phyloP scores from a whole-genome alignment of 192 early-diverging fungal genomes.

The Coemansia umbellata region DNA sequence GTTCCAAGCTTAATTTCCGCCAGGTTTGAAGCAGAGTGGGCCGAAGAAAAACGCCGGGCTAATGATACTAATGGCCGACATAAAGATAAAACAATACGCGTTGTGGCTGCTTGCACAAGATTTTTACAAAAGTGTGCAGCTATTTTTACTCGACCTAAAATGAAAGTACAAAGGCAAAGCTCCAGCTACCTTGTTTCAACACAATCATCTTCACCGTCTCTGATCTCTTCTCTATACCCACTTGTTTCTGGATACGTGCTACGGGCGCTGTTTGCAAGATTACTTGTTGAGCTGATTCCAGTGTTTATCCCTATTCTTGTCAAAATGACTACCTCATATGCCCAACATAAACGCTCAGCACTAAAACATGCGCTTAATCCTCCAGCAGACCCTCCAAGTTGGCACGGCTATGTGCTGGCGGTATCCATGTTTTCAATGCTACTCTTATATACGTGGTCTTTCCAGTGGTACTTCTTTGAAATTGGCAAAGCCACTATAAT shows the following conservation, averaged over 20 bases:
- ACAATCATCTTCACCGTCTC: neutral
- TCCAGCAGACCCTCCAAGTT: conserved; percentile 17
- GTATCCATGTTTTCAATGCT: conserved; percentile 44
- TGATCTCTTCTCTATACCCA: conserved; percentile 13
- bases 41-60: conserved; percentile 13
- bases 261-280: conserved; percentile 24
- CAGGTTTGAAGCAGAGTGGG: conserved; percentile 27
- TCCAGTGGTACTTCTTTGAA: conserved; percentile 51
- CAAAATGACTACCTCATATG: conserved; percentile 34
- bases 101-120: neutral
- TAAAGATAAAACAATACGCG: neutral
- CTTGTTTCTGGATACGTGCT: conserved; percentile 21
- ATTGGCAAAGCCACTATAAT: conserved; percentile 35
- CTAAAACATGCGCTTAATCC: conserved; percentile 9
- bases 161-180: no score
- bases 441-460: conserved; percentile 44
- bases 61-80: neutral
- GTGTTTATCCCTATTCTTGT: conserved; percentile 43
- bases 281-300: conserved; percentile 35
- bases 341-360: conserved; percentile 34
- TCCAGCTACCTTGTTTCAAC: no score
- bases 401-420: conserved; percentile 50
- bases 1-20: conserved; percentile 17
- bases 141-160: no score
- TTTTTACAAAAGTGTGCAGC: no score